Base-by-base conservation (phyloP, 805 yeast genomes). In the Spathaspora sp. region DNA sequence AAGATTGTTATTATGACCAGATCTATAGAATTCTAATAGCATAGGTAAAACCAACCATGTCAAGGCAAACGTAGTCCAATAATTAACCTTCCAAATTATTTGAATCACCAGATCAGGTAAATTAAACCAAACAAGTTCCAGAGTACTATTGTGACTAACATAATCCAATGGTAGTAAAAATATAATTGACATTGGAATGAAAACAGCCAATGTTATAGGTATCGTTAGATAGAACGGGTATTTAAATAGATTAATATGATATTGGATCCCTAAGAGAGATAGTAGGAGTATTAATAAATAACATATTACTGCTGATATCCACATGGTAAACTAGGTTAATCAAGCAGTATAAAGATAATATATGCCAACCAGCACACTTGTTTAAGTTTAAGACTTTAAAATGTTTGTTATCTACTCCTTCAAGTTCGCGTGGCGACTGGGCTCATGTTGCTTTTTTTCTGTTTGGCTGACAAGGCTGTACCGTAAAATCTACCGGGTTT, bases 41-140 rank as follows among this genome's bases (percentile, higher is more conserved):
- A 85, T 68, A 0, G 96, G 96, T 47, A 89, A 65, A 1, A 87
- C 55, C 6, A 81, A 68, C 96, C 96, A 89, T 42, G 96, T 89
- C 50, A 89, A 68, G n/a, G 76, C 61, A 59, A 89, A 89, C 0
- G 96, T 87, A 9, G 80, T 68, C 96, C 96, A 89, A 65, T 89
- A 89, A 49, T 86, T 83, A 46, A 81, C 60, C 58, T 86, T 78
- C 96, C 96, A 89, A 40, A 86, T 61, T 4, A 73, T 61, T n/a
- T 82, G 68, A 5, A 86, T 74, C 9, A 75, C 73, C 1, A 61
- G 51, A 49, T 80, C 76, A 1, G 70, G 66, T 43, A 87, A 55
- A 46, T 75, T 75, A 56, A 85, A 75, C 58, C 82, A 66, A 8
- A 42, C 10, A 14, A 63, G 56, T 10, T 70, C 59, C 17, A 62